Conservation (phyloP, 2,329 filamentous ascomycete genomes). For the Talaromyces pinophilus region DNA sequence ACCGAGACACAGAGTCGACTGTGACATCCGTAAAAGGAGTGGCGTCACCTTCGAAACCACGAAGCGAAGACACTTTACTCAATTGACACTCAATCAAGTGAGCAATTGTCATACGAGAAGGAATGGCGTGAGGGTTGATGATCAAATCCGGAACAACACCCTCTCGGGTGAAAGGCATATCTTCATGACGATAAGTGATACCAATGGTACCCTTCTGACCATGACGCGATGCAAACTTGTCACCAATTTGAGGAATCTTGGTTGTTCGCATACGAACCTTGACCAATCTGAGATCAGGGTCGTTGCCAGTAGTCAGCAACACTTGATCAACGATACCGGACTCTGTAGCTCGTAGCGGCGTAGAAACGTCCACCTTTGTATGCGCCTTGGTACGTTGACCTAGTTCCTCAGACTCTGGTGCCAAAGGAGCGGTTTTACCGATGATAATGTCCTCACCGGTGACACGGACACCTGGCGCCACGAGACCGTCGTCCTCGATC, state of each 20-base stretch:
- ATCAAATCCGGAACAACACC: slow-evolving; percentile 93
- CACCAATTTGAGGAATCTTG: slow-evolving; percentile 96
- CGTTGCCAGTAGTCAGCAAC: slow-evolving; percentile 88
- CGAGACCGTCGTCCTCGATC: slow-evolving; percentile 92
- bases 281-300: slow-evolving; percentile 83
- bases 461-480: slow-evolving; percentile 89
- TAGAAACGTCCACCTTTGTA: slow-evolving; percentile 92
- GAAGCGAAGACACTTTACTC: slow-evolving; percentile 90
- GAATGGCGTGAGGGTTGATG: slow-evolving; percentile 99
- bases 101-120: slow-evolving; percentile 99
- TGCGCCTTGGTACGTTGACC: slow-evolving; percentile 88
- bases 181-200: slow-evolving; percentile 95
- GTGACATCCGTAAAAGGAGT: slow-evolving; percentile 98
- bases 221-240: slow-evolving; percentile 99
- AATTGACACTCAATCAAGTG: slow-evolving; percentile 99
- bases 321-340: slow-evolving; percentile 96
- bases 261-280: slow-evolving; percentile 97
- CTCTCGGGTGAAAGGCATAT: slow-evolving; percentile 96
- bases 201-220: slow-evolving; percentile 99
- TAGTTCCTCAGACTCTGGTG: slow-evolving; percentile 87
- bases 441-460: slow-evolving; percentile 99
- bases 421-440: slow-evolving; percentile 94
- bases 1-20: slow-evolving; percentile 84
- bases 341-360: slow-evolving; percentile 89
- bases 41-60: slow-evolving; percentile 93